Evolutionary conservation across 768 basidiomycete genomes (phyloP), one percentile per base, ranked within the genome.

Genomic region (Cyclocybe aegerita): DNA sequence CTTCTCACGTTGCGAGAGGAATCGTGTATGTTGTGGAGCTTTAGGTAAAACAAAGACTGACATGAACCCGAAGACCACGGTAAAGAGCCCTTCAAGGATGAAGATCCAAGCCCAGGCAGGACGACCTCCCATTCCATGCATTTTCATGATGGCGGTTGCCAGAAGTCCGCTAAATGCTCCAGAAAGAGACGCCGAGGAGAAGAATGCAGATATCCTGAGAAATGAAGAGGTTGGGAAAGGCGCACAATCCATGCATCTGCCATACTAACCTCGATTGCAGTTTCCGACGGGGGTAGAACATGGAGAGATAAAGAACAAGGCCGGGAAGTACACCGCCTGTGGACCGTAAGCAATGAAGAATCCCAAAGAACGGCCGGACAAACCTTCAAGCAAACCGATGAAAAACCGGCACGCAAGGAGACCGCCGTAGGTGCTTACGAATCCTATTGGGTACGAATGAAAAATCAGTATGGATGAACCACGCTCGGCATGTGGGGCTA

Each of bases 71-170:
- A 23, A 23, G 23, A 23, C 23, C 23, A 23, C 23, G 5, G 23
- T 23, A 23, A 23, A 23, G 23, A 23, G 23, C 23, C 23, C 23
- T 23, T 23, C 23, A 23, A 81, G 39, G 35, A 81, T 81, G 56
- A 82, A 81, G 50, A 82, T 77, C 83, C 80, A 85, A 11, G 77
- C 70, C 85, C 85, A 87, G 0, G 80, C 85, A 1, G 77, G 70
- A 46, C 67, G 73, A 4, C 80, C 78, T 2, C 66, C 65, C 15
- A 73, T 64, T 9, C 79, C 80, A 39, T 82, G 63, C 72, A 88
- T 80, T 10, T 80, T 64, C n/a, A 72, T 59, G 43, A 88, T 83
- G 1, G 73, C 82, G 31, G 80, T 70, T 1, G 85, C 84, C 1
- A 88, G 71, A 6, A 88, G 65, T 38, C 86, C 86, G 4, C 83